Conservation (phyloP, 352 stramenopile species). For the Globisporangium cylindrosporum region DNA sequence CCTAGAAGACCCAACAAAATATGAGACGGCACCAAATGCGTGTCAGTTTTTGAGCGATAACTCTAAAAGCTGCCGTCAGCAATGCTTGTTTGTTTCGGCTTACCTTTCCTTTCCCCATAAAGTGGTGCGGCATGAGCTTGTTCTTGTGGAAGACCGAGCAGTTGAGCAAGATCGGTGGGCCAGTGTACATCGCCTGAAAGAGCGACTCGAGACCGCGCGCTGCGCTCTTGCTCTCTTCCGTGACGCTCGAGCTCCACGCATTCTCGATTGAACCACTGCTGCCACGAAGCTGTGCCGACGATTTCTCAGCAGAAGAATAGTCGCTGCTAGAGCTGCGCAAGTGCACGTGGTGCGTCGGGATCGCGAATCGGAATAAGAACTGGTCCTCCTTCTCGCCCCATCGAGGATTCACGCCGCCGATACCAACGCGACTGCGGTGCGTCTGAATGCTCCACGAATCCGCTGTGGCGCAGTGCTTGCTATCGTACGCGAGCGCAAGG, state of each 20-base stretch:
- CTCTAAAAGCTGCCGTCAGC: not conserved
- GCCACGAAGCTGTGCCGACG: not conserved
- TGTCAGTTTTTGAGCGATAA: not conserved
- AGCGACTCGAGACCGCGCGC: conserved; percentile 51
- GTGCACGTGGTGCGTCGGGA: conserved; percentile 67
- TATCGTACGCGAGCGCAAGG: conserved; percentile 45
- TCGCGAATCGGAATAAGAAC: conserved; percentile 73
- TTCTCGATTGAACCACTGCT: conserved; percentile 13
- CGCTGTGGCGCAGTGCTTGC: conserved; percentile 31
- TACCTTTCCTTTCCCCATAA: conserved; percentile 70
- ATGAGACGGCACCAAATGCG: not conserved
- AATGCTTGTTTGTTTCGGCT: not conserved
- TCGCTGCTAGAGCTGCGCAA: conserved; percentile 21
- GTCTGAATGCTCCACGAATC: conserved; percentile 75
- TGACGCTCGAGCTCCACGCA: conserved; percentile 44
- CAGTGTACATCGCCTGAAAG: conserved; percentile 59
- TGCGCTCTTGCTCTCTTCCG: conserved; percentile 28
- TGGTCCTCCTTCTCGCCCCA: conserved; percentile 52
- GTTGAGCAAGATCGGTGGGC: conserved; percentile 52
- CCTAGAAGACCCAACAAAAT: conserved; percentile 23
- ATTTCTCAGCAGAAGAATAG: not conserved
- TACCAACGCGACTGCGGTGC: conserved; percentile 61
- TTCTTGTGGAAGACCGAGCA: conserved; percentile 80
- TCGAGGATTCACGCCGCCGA: conserved; percentile 47
- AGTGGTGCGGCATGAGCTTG: conserved; percentile 71